A percentile compares a stretch with the other conserved stretches of the same genome.
Evolutionary conservation across 495 filamentous ascomycete genomes (phyloP).

Genomic region (Cryomyces minteri): DNA sequence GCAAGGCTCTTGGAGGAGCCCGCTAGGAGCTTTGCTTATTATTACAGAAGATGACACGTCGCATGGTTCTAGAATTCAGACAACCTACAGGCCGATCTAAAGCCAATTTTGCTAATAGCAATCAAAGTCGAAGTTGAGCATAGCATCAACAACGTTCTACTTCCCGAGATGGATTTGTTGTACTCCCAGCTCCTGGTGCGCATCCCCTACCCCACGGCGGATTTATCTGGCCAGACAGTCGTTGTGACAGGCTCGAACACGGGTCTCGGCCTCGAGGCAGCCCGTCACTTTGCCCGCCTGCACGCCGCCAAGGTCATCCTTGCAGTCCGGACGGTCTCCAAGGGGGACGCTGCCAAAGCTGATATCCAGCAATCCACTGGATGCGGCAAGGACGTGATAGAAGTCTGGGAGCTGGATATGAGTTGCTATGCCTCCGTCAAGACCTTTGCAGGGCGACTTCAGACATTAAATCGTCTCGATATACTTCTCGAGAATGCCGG

Average conservation of each 20-base stretch:
- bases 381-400: background rate
- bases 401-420: constrained; percentile 16
- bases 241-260: constrained; percentile 1
- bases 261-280: background rate
- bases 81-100: too few relatives aligned
- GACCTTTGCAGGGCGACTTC: constrained; percentile 6
- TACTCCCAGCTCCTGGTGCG: background rate
- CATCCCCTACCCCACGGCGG: background rate
- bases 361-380: background rate
- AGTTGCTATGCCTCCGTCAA: constrained; percentile 7
- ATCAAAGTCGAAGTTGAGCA: too few relatives aligned
- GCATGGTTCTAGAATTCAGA: too few relatives aligned
- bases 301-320: constrained; percentile 4
- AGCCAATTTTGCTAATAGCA: too few relatives aligned
- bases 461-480: constrained; percentile 9
- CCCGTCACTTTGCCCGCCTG: constrained; percentile 5
- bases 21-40: too few relatives aligned
- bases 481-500: constrained; percentile 11
- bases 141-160: too few relatives aligned
- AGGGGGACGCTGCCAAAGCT: constrained; percentile 6
- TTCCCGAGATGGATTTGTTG: too few relatives aligned
- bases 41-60: too few relatives aligned
- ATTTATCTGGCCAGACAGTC: background rate
- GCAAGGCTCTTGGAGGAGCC: too few relatives aligned
- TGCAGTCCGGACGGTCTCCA: constrained; percentile 3